These are phyloP conservation scores for Sphenostylis stenocarpa DNA, from an alignment of 306 rosid species.

Conservation along the genomic window DNA sequence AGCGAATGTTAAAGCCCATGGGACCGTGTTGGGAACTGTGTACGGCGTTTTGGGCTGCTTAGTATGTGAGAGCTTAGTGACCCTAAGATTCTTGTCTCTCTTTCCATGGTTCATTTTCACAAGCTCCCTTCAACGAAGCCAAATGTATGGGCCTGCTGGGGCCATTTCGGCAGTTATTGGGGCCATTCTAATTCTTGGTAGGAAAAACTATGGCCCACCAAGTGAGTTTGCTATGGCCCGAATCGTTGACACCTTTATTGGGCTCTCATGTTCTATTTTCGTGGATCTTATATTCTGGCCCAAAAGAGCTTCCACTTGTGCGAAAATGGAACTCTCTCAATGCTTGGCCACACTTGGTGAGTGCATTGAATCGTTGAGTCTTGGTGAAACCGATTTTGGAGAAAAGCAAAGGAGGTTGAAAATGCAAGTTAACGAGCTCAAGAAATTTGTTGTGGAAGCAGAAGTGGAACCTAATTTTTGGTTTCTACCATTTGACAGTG, in stretches of 20 bases:
- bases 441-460: conserved; percentile 54
- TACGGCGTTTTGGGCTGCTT: conserved; percentile 66
- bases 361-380: conserved; percentile 45
- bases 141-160: conserved; percentile 72
- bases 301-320: conserved; percentile 54
- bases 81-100: conserved; percentile 52
- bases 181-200: conserved; percentile 58
- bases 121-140: conserved; percentile 57
- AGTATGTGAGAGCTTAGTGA: conserved; percentile 43
- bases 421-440: conserved; percentile 39
- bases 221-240: conserved; percentile 64
- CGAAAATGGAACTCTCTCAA: conserved; percentile 48
- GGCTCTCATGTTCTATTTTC: conserved; percentile 48
- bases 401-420: conserved; percentile 36
- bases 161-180: conserved; percentile 71
- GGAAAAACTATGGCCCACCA: conserved; percentile 59
- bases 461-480: conserved; percentile 70
- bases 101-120: conserved; percentile 80
- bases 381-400: conserved; percentile 15
- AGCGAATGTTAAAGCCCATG: conserved; percentile 66
- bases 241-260: conserved; percentile 65
- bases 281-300: conserved; percentile 60
- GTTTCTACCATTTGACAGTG: conserved; percentile 57
- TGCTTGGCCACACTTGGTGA: conserved; percentile 40
- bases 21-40: conserved; percentile 64